A percentile compares a stretch with the other conserved stretches of the same genome.
These are phyloP conservation scores for Effrenium voratum DNA, from an alignment of 73 alveolate genomes.

Conservation along the genomic window DNA sequence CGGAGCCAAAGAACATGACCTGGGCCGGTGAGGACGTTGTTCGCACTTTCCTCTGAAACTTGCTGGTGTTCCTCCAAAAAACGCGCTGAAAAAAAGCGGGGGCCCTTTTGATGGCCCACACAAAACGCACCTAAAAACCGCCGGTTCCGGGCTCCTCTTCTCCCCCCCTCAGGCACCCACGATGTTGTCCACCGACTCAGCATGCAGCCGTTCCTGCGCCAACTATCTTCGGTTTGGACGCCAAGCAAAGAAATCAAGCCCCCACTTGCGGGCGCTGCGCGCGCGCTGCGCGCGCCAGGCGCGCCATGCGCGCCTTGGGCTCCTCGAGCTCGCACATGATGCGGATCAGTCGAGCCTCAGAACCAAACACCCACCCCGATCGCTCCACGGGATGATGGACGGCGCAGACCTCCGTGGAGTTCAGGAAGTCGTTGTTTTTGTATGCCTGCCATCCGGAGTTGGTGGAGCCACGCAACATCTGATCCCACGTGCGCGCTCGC, in stretches of 20 bases:
- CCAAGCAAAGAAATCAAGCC: background rate
- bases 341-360: conserved; percentile 86
- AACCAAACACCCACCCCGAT: too few relatives aligned
- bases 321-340: conserved; percentile 90
- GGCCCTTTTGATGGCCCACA: background rate
- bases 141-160: background rate
- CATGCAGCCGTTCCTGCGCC: conserved; percentile 22
- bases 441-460: conserved; percentile 50
- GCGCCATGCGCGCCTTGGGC: conserved; percentile 28
- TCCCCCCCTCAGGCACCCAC: background rate
- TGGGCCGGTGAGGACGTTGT: background rate
- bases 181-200: conserved; percentile 76
- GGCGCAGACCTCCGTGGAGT: conserved; percentile 58
- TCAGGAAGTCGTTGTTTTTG: conserved; percentile 86
- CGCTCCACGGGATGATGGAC: background rate
- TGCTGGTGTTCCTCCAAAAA: background rate
- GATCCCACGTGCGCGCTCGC: too few relatives aligned
- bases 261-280: background rate
- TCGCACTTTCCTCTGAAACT: background rate
- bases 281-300: background rate
- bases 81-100: background rate
- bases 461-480: too few relatives aligned
- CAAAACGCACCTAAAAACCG: background rate
- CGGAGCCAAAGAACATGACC: conserved; percentile 92
- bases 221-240: background rate